Conservation (phyloP, 495 filamentous ascomycete genomes). For the Penicillium taxi region DNA sequence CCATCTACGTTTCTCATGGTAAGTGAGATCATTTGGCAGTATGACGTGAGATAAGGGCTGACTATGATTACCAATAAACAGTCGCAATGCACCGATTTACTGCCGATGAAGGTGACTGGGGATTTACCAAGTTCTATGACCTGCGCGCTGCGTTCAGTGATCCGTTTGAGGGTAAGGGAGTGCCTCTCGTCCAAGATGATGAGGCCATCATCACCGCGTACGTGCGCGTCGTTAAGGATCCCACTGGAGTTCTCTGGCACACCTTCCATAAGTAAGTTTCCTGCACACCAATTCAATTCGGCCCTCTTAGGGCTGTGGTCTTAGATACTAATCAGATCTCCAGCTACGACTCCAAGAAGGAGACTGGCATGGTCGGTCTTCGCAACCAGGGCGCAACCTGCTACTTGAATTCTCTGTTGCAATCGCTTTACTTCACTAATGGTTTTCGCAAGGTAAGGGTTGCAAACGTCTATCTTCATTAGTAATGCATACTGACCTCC, state of each 20-base stretch:
- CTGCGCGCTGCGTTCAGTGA: slow-evolving; percentile 70
- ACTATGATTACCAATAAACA: slow-evolving; percentile 21
- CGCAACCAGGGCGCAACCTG: slow-evolving; percentile 98
- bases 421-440: slow-evolving; percentile 96
- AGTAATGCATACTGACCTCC: background rate
- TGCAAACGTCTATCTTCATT: slow-evolving; percentile 2
- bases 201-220: slow-evolving; percentile 84
- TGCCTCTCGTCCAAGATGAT: slow-evolving; percentile 84
- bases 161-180: slow-evolving; percentile 56
- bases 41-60: background rate
- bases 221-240: slow-evolving; percentile 88
- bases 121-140: slow-evolving; percentile 89
- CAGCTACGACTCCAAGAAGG: slow-evolving; percentile 96
- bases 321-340: background rate
- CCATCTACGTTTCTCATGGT: slow-evolving; percentile 63
- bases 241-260: slow-evolving; percentile 98
- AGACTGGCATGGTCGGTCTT: slow-evolving; percentile 93
- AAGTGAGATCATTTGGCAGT: slow-evolving; percentile 11
- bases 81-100: slow-evolving; percentile 84
- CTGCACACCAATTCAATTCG: background rate
- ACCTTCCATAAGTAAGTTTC: slow-evolving; percentile 78
- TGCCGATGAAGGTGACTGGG: slow-evolving; percentile 96
- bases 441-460: slow-evolving; percentile 80
- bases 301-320: too few relatives aligned
- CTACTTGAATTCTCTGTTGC: slow-evolving; percentile 94